phyloP scores from a whole-genome alignment of 129 eudicot genomes.

The Lonicera japonica region DNA sequence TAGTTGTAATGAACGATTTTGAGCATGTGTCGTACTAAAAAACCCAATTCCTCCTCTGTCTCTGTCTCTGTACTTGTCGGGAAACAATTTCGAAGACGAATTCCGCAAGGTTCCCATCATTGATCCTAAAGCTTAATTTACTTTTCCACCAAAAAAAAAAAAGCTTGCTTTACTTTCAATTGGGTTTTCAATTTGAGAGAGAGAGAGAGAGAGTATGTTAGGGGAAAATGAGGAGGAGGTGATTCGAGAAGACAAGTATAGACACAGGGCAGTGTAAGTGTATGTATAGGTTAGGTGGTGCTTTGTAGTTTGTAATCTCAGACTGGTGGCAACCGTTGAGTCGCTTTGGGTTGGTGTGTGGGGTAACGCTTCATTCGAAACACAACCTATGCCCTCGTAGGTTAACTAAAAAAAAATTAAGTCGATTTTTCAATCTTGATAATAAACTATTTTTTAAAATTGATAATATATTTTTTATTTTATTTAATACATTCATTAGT shows the following conservation, averaged over 20 bases:
- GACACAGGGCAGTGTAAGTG: neutral
- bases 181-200: neutral
- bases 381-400: too few species aligned
- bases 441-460: too few species aligned
- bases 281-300: neutral
- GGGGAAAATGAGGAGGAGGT: too few species aligned
- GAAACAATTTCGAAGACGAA: slow-evolving; percentile 9
- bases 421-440: too few species aligned
- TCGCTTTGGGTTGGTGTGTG: too few species aligned
- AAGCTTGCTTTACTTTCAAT: neutral
- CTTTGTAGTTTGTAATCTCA: neutral
- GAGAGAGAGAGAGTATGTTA: neutral
- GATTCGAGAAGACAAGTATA: too few species aligned
- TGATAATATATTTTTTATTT: too few species aligned
- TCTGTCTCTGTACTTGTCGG: slow-evolving; percentile 1
- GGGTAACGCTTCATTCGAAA: too few species aligned
- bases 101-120: slow-evolving; percentile 3
- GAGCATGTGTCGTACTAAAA: neutral
- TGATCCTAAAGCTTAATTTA: neutral
- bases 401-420: too few species aligned
- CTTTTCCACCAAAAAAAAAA: too few species aligned
- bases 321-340: slow-evolving; percentile 11
- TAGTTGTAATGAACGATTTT: neutral
- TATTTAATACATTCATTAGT: too few species aligned
- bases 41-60: slow-evolving; percentile 2